These are phyloP conservation scores for Penicillium sp. DNA, from an alignment of 2,329 filamentous ascomycete species.

Conservation along the genomic window DNA sequence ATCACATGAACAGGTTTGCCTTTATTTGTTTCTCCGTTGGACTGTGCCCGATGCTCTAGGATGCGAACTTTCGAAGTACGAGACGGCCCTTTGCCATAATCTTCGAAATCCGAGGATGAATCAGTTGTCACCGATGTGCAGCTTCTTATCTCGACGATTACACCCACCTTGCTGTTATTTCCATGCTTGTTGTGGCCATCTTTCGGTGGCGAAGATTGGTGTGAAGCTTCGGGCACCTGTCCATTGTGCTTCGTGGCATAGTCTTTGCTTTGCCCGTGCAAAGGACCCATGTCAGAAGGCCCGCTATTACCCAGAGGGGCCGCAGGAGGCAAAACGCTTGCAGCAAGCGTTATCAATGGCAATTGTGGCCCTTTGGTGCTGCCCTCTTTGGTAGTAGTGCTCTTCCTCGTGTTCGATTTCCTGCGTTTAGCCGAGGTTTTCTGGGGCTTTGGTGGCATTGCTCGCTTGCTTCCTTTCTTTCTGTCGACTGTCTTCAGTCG, in stretches of 20 bases:
- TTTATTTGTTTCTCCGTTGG: not conserved
- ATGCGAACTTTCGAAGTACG: constrained; percentile 7
- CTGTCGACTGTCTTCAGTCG: not conserved
- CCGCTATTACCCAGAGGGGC: not conserved
- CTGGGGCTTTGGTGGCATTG: constrained; percentile 4
- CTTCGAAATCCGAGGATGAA: not conserved
- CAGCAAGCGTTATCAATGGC: constrained; percentile 8
- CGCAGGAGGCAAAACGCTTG: not conserved
- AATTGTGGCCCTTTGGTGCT: constrained; percentile 3
- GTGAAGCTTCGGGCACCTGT: not conserved
- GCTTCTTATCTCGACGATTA: constrained; percentile 16
- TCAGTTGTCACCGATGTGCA: not conserved
- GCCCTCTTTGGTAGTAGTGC: not conserved
- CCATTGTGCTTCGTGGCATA: not conserved
- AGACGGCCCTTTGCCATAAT: not conserved
- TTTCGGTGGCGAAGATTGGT: not conserved
- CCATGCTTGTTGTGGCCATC: not conserved
- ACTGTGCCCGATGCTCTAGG: constrained; percentile 2
- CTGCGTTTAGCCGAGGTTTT: constrained; percentile 12
- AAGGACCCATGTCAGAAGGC: not conserved
- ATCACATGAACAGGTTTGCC: not conserved
- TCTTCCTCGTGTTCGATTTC: constrained; percentile 5
- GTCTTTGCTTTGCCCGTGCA: not conserved
- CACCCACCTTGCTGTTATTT: not conserved
- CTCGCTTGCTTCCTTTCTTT: constrained; percentile 9